Conservation (phyloP, 768 basidiomycete species). For the Imleria badia region DNA sequence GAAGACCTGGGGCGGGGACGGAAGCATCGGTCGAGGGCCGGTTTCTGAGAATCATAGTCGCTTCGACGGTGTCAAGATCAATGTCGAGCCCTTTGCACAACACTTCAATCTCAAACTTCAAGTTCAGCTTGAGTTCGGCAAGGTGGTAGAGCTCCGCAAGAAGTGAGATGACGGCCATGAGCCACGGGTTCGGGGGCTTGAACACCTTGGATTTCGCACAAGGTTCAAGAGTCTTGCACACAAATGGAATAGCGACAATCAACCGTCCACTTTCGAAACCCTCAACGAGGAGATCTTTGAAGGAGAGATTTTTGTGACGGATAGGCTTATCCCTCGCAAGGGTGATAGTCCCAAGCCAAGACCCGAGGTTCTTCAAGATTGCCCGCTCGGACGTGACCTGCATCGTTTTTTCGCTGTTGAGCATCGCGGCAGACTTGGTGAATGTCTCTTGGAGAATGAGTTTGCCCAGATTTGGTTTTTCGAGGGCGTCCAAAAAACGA, state of each 20-base stretch:
- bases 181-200: conserved; percentile 96
- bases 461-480: conserved; percentile 61
- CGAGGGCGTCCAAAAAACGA: conserved; percentile 85
- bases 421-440: conserved; percentile 76
- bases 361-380: conserved; percentile 88
- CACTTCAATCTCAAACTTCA: conserved; percentile 98
- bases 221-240: conserved; percentile 94
- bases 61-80: conserved; percentile 81
- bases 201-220: conserved; percentile 90
- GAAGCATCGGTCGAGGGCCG: conserved; percentile 63
- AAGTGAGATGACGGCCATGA: conserved; percentile 92
- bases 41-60: conserved; percentile 77
- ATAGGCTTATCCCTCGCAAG: conserved; percentile 92
- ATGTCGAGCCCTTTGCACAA: conserved; percentile 90
- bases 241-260: conserved; percentile 94
- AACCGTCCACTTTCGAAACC: conserved; percentile 91
- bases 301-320: conserved; percentile 88
- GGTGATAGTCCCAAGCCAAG: conserved; percentile 94
- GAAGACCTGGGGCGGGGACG: conserved; percentile 53
- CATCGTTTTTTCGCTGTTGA: conserved; percentile 91
- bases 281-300: conserved; percentile 97
- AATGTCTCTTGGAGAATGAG: conserved; percentile 94
- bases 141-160: conserved; percentile 96
- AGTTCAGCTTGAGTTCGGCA: conserved; percentile 92
- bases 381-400: conserved; percentile 82